These are phyloP conservation scores for Insectozyma bohioensis DNA, from an alignment of 1,139 yeast genomes.

Conservation along the genomic window DNA sequence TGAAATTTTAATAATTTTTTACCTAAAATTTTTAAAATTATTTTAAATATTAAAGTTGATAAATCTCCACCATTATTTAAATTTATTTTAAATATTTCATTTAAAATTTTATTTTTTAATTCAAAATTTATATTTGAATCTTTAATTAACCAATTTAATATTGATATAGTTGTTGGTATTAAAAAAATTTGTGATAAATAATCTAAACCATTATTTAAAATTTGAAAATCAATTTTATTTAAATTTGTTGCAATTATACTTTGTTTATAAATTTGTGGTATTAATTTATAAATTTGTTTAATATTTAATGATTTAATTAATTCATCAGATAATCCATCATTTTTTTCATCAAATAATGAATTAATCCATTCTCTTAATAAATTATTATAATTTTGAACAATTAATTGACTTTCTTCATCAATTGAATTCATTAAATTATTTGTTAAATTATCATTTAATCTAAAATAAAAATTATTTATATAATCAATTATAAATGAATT, in stretches of 20 bases:
- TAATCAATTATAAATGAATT: constrained; percentile 36
- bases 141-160: constrained; percentile 33
- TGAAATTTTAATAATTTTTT: constrained; percentile 12
- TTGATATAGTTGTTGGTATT: constrained; percentile 38
- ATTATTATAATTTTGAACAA: constrained; percentile 39
- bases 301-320: constrained; percentile 66
- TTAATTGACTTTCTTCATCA: constrained; percentile 31
- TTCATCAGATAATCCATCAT: constrained; percentile 86
- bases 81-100: constrained; percentile 26
- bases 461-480: constrained; percentile 33
- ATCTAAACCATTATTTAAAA: constrained; percentile 43
- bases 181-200: constrained; percentile 44
- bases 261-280: constrained; percentile 76
- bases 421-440: constrained; percentile 13
- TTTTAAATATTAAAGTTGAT: constrained; percentile 24
- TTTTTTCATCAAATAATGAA: constrained; percentile 67
- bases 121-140: constrained; percentile 15
- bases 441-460: constrained; percentile 34
- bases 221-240: constrained; percentile 43
- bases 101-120: constrained; percentile 20
- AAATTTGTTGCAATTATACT: constrained; percentile 61
- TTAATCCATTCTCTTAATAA: constrained; percentile 74
- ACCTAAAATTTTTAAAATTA: constrained; percentile 23
- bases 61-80: constrained; percentile 10
- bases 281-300: constrained; percentile 64